A percentile compares a stretch with the other conserved stretches of the same genome.
phyloP scores from a whole-genome alignment of 2,329 filamentous ascomycete species.

The Colletotrichum caudatum region DNA sequence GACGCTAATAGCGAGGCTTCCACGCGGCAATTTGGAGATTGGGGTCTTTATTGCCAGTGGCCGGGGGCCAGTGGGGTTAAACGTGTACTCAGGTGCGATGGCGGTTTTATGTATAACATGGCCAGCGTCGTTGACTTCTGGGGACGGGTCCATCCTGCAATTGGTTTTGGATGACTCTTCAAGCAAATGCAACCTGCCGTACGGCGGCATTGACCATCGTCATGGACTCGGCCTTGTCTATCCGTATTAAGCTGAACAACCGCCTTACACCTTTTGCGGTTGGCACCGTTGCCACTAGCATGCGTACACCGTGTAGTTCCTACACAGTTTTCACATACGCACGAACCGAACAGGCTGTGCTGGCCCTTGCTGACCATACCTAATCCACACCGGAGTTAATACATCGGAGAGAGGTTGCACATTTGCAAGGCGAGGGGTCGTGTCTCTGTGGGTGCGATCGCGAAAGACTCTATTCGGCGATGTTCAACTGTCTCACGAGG shows the following conservation, averaged over 20 bases:
- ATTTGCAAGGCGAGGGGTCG: not conserved
- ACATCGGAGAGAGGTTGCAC: not conserved
- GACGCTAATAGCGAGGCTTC: not conserved
- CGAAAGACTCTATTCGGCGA: not conserved
- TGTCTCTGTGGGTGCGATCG: not conserved
- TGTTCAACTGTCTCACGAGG: not conserved
- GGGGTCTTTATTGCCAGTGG: not conserved
- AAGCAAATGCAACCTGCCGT: not conserved
- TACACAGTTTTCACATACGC: not conserved
- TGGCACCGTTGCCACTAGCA: not conserved
- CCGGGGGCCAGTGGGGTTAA: not conserved
- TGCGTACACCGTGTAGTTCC: not conserved
- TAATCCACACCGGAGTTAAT: not conserved
- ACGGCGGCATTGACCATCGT: not conserved
- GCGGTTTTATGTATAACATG: not conserved
- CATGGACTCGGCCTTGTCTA: not conserved
- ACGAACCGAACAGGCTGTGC: not conserved
- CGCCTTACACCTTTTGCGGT: not conserved
- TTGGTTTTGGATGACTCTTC: not conserved
- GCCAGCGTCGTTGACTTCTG: not conserved
- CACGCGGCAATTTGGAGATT: slow-evolving; percentile 11
- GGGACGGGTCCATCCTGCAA: not conserved
- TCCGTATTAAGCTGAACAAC: not conserved
- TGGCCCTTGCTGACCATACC: no score
- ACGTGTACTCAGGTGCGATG: no score